Conservation (phyloP, 768 basidiomycete species). For the Russula dissimulans region DNA sequence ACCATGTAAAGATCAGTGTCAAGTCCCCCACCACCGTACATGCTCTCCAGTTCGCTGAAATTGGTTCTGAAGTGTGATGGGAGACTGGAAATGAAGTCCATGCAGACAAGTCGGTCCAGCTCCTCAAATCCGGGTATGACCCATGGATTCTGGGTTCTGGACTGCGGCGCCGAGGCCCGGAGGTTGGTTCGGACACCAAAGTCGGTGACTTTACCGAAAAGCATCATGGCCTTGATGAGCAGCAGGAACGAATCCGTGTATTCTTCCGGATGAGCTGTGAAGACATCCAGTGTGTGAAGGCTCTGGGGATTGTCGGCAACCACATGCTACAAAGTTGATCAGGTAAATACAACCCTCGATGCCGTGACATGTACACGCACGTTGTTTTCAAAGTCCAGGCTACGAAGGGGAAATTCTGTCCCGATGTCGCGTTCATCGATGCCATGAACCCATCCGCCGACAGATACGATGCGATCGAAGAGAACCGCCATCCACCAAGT, state of each 20-base stretch:
- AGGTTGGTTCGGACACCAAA: slow-evolving; percentile 71
- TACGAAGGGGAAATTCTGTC: slow-evolving; percentile 71
- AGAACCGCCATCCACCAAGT: slow-evolving; percentile 91
- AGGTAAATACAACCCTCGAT: slow-evolving; percentile 8
- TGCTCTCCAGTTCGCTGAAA: slow-evolving; percentile 49
- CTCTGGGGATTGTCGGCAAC: slow-evolving; percentile 72
- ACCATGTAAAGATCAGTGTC: slow-evolving; percentile 86
- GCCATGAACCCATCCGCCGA: slow-evolving; percentile 78
- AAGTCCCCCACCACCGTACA: slow-evolving; percentile 45
- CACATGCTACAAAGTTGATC: slow-evolving; percentile 34
- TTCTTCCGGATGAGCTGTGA: slow-evolving; percentile 58
- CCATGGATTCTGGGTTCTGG: slow-evolving; percentile 69
- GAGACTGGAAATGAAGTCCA: slow-evolving; percentile 60
- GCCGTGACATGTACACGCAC: slow-evolving; percentile 32
- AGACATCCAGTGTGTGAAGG: slow-evolving; percentile 51
- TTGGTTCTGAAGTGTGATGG: slow-evolving; percentile 60
- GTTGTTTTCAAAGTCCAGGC: slow-evolving; percentile 66
- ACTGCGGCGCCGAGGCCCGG: slow-evolving; percentile 53
- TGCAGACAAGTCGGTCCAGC: slow-evolving; percentile 58
- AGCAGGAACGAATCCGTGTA: slow-evolving; percentile 79
- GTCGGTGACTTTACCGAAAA: slow-evolving; percentile 80
- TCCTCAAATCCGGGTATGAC: slow-evolving; percentile 54
- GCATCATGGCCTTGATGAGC: slow-evolving; percentile 74
- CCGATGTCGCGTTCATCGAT: slow-evolving; percentile 79
- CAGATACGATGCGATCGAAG: slow-evolving; percentile 65